Conservation (phyloP, 2,329 filamentous ascomycete genomes). For the Fusarium sp. region DNA sequence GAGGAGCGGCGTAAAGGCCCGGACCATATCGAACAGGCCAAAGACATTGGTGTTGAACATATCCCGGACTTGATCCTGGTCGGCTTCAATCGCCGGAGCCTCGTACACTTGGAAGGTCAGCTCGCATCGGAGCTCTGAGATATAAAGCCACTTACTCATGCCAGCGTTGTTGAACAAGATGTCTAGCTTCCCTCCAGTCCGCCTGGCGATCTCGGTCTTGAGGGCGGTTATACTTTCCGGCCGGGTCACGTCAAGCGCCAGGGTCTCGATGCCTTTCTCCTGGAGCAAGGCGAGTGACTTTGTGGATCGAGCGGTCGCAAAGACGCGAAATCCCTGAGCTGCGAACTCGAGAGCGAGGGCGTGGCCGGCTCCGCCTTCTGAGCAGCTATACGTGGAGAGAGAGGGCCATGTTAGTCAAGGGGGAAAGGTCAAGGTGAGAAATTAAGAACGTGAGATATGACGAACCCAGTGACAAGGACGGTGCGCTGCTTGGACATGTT, state of each 20-base stretch:
- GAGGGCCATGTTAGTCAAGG: neutral
- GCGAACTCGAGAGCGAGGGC: constrained; percentile 27
- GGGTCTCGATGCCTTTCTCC: constrained; percentile 20
- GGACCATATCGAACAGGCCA: constrained; percentile 22
- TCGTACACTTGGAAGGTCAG: constrained; percentile 16
- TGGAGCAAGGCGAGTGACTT: constrained; percentile 4
- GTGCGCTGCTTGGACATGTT: constrained; percentile 6
- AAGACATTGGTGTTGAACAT: constrained; percentile 32
- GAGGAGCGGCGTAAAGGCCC: constrained; percentile 22
- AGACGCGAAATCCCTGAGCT: constrained; percentile 18
- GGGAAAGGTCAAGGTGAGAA: neutral
- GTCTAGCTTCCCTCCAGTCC: constrained; percentile 18
- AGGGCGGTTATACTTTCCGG: constrained; percentile 21
- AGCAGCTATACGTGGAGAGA: neutral
- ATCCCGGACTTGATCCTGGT: constrained; percentile 2
- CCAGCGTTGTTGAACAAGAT: constrained; percentile 30
- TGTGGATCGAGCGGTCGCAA: constrained; percentile 23
- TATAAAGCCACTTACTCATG: constrained; percentile 2
- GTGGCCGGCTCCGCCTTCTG: constrained; percentile 23
- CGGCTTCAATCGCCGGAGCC: constrained; percentile 19
- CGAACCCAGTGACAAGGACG: constrained; percentile 23
- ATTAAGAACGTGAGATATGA: neutral
- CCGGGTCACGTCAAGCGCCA: constrained; percentile 20
- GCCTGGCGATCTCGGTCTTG: constrained; percentile 7
- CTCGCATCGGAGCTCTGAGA: neutral